These are phyloP conservation scores for Panaeolus cyanescens DNA, from an alignment of 768 basidiomycete genomes.

Conservation along the genomic window DNA sequence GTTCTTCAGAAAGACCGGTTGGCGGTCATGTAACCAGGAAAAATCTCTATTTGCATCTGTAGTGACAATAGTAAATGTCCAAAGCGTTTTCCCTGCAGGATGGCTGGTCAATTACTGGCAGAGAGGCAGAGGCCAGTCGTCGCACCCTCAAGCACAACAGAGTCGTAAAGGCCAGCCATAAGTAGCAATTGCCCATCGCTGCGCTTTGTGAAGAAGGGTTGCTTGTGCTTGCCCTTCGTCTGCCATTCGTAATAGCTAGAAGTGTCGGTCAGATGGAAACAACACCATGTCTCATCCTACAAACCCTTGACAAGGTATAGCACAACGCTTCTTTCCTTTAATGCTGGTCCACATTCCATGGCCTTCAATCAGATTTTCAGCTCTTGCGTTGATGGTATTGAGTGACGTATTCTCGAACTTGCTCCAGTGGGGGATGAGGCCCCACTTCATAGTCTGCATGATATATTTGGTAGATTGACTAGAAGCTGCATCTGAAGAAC, in stretches of 20 bases:
- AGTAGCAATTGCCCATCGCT: conserved; percentile 70
- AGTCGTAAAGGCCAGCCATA: conserved; percentile 88
- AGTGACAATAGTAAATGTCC: conserved; percentile 91
- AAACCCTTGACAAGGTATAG: conserved; percentile 66
- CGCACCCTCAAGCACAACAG: conserved; percentile 62
- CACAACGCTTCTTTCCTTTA: conserved; percentile 81
- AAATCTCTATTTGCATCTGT: conserved; percentile 71
- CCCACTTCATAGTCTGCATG: conserved; percentile 90
- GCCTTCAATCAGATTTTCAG: conserved; percentile 76
- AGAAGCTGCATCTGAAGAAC: conserved; percentile 12
- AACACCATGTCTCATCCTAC: conserved; percentile 1
- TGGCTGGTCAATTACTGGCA: neutral
- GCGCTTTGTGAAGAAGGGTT: conserved; percentile 81
- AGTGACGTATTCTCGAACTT: conserved; percentile 71
- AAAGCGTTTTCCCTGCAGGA: conserved; percentile 53
- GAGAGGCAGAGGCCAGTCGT: neutral
- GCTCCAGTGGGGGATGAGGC: conserved; percentile 82
- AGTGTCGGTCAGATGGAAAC: neutral
- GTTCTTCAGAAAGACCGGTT: conserved; percentile 77
- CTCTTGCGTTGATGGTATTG: conserved; percentile 89
- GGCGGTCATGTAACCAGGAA: conserved; percentile 89
- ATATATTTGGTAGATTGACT: conserved; percentile 37
- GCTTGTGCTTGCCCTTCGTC: conserved; percentile 74
- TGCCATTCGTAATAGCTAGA: conserved; percentile 94
- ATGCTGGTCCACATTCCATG: conserved; percentile 86